Base-by-base conservation (phyloP, 306 rosid genomes). In the Dryas octopetala region DNA sequence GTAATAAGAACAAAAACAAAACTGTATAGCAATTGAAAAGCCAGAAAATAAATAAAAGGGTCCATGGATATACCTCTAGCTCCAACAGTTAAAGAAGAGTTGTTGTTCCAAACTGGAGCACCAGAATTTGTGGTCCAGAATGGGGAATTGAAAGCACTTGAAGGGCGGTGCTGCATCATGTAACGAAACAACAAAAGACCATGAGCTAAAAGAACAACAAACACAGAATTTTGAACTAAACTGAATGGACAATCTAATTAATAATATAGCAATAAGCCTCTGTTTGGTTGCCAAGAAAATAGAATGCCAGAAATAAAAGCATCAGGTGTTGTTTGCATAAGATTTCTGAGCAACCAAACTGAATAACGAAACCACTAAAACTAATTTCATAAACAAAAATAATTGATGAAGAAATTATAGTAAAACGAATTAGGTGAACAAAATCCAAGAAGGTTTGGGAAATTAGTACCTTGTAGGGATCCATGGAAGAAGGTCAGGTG, bases 101-200 rank as follows among this genome's bases (percentile, higher is more conserved):
- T 87, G 70, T 94, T 90, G 90, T 94, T 94, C 88, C 87, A 94
- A 44, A 91, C 81, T 0, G 98, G 98, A 70, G 95, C 97, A 77
- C 97, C 98, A 1, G 95, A 69, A 75, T 94, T 91, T 0, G 98
- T 94, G 12, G 98, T 91, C 91, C 90, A 91, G 84, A 83, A 91
- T 0, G 91, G 96, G 3, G 97, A 81, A 63, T 95, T 78, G 88
- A 49, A 83, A 44, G 91, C 90, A 73, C 97, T 95, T 14, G 98
- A 90, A 13, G 98, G 97, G 11, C 96, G 96, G 78, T 81, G 6
- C 98, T 95, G 88, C 76, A 78, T 50, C 61, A 65, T n/a, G 46
- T 38, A 80, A 48, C 41, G 40, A 74, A 73, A 54, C 16, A 17
- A 66, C 51, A 74, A 48, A n/a, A 54, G 40, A 73, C 1, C 17